Conservation (phyloP, 2,329 filamentous ascomycete species). For the Cyclaneusma minus region DNA sequence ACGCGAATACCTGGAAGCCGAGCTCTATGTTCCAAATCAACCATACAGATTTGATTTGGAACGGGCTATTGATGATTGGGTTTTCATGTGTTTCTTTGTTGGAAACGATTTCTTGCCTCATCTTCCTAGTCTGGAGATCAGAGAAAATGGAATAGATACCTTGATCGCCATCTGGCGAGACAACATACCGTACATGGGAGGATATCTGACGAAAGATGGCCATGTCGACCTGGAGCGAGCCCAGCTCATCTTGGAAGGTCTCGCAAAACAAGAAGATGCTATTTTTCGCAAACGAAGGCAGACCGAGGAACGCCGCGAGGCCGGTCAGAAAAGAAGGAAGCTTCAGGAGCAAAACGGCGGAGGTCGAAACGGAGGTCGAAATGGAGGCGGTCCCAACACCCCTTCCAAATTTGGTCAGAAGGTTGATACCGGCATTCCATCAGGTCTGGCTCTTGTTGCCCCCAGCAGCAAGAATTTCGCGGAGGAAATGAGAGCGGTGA, state of each 20-base stretch:
- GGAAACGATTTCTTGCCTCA: slow-evolving; percentile 97
- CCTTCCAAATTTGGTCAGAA: slow-evolving; percentile 4
- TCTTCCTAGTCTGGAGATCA: slow-evolving; percentile 90
- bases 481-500: slow-evolving; percentile 45
- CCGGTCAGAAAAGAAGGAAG: slow-evolving; percentile 63
- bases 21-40: slow-evolving; percentile 69
- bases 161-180: slow-evolving; percentile 95
- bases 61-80: slow-evolving; percentile 91
- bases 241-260: slow-evolving; percentile 72
- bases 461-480: slow-evolving; percentile 39
- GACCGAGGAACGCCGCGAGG: slow-evolving; percentile 68
- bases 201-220: slow-evolving; percentile 91
- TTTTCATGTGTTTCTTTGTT: slow-evolving; percentile 98
- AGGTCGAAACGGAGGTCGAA: slow-evolving; percentile 14
- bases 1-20: slow-evolving; percentile 82
- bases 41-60: slow-evolving; percentile 88
- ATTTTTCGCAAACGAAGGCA: slow-evolving; percentile 86
- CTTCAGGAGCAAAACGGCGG: slow-evolving; percentile 41
- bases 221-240: slow-evolving; percentile 76
- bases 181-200: slow-evolving; percentile 79
- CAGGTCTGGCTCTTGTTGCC: slow-evolving; percentile 38
- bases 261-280: slow-evolving; percentile 83
- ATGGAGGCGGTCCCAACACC: slow-evolving; percentile 16
- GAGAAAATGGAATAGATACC: slow-evolving; percentile 93
- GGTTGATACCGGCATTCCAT: slow-evolving; percentile 18